Evolutionary conservation across 371 early-diverging fungal species (phyloP).

Genomic region (Massospora cicadina): DNA sequence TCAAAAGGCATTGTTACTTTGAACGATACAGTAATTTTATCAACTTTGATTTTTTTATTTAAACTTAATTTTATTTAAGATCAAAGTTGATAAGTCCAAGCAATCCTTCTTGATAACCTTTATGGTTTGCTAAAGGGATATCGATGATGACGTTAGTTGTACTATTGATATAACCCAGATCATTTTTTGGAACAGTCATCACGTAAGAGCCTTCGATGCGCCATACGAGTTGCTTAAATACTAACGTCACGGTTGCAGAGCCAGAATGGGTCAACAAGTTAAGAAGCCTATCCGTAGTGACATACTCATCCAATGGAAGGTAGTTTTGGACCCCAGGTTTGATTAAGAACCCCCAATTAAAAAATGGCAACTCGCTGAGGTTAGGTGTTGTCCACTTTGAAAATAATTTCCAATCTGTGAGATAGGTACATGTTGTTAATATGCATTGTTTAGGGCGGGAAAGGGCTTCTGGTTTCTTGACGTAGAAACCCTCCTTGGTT

Average conservation of each 20-base stretch:
- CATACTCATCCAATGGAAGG: background rate
- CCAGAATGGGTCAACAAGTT: background rate
- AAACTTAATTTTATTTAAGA: too few relatives aligned
- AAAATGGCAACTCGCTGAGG: background rate
- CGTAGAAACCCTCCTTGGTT: background rate
- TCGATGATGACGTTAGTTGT: background rate
- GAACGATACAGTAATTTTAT: too few relatives aligned
- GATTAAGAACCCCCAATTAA: background rate
- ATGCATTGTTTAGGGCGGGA: background rate
- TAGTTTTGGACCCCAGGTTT: background rate
- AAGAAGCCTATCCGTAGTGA: background rate
- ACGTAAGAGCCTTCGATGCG: background rate
- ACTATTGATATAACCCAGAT: background rate
- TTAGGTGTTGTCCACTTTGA: background rate
- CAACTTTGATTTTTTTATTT: too few relatives aligned
- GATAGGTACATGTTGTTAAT: background rate
- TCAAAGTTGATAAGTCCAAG: too few relatives aligned
- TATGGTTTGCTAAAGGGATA: background rate
- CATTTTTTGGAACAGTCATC: background rate
- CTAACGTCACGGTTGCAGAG: background rate
- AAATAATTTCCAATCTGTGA: background rate
- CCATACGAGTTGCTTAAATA: background rate
- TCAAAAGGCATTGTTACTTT: too few relatives aligned
- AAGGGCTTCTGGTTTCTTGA: background rate
- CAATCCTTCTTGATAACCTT: background rate